Evolutionary conservation across 1,284 basidiomycete genomes (phyloP).

Genomic region (Leucoagaricus sp.): DNA sequence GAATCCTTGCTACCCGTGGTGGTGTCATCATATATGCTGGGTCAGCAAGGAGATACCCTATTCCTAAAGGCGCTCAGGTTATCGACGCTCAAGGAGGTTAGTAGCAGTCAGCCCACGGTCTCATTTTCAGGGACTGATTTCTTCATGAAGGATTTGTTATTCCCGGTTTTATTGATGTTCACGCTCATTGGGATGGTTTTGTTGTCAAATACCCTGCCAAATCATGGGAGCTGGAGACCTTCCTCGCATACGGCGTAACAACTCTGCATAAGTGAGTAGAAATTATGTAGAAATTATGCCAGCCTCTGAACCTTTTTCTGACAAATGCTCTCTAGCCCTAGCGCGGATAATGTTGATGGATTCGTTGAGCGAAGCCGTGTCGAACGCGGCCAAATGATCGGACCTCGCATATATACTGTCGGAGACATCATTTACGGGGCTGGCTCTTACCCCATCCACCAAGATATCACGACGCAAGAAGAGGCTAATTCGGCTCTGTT

Average conservation of each 20-base stretch:
- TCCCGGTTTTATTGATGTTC: slow-evolving; percentile 74
- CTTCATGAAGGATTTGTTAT: slow-evolving; percentile 54
- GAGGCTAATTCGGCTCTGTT: slow-evolving; percentile 66
- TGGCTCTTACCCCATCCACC: slow-evolving; percentile 49
- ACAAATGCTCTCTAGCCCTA: slow-evolving; percentile 47
- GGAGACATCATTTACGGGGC: slow-evolving; percentile 70
- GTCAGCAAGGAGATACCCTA: slow-evolving; percentile 14
- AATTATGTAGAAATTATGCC: not conserved
- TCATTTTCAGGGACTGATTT: not conserved
- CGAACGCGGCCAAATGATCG: slow-evolving; percentile 66
- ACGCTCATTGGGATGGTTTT: slow-evolving; percentile 71
- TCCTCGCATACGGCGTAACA: slow-evolving; percentile 77
- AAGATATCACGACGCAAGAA: slow-evolving; percentile 59
- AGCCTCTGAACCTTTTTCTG: not conserved
- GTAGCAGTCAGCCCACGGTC: slow-evolving; percentile 16
- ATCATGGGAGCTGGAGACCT: slow-evolving; percentile 74
- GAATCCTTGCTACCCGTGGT: slow-evolving; percentile 49
- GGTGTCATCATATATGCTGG: slow-evolving; percentile 59
- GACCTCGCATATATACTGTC: slow-evolving; percentile 70
- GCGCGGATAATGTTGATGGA: slow-evolving; percentile 57
- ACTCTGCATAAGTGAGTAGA: slow-evolving; percentile 75
- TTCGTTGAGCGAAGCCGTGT: slow-evolving; percentile 66
- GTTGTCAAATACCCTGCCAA: slow-evolving; percentile 52
- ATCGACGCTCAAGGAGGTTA: slow-evolving; percentile 64
- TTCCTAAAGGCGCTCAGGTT: not conserved